Base-by-base conservation (phyloP, 2,329 filamentous ascomycete species). In the Aspergillus alliaceus region DNA sequence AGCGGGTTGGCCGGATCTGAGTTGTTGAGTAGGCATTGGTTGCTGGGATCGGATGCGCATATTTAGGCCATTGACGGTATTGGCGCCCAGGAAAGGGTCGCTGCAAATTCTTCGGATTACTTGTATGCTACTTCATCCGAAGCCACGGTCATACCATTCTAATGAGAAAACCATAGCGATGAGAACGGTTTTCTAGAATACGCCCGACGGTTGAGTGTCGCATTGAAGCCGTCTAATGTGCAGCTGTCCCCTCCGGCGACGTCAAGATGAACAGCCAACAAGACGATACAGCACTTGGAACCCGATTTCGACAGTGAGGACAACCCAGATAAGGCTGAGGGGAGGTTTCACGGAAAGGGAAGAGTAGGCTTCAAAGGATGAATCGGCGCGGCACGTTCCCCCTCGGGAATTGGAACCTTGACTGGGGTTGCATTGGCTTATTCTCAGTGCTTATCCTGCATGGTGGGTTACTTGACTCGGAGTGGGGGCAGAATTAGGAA, bases 41-140 rank as follows among this genome's bases (percentile, higher is more conserved):
- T 49, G 25, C 40, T 24, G 11, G 62, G 62, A 34, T 60, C 51
- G 7, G 62, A 64, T 22, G 62, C 56, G 54, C 62, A 64, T 55
- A 63, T 62, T 35, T 64, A 61, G 48, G 51, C 61, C 62, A 63
- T 63, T 64, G 25, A 53, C 59, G 5, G 52, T 44, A 25, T 63
- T 59, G 24, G 61, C 52, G 24, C 62, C 59, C n/a, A 58, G 27
- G 42, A 53, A 59, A 4, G 62, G 61, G 35, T 61, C 52, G 39
- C 42, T 49, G 51, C 63, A 63, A 29, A 57, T 53, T 27, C 24
- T 40, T 47, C 59, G 59, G 5, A 59, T 48, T 8, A 25, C 34
- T 40, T 51, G 15, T 56, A 60, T 22, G 53, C 49, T 3, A 39
- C 50, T 44, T 35, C 15, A 29, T 60, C 51, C 27, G 56, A 32